These are phyloP conservation scores for Filobasidium floriforme DNA, from an alignment of 768 basidiomycete genomes.

Conservation along the genomic window DNA sequence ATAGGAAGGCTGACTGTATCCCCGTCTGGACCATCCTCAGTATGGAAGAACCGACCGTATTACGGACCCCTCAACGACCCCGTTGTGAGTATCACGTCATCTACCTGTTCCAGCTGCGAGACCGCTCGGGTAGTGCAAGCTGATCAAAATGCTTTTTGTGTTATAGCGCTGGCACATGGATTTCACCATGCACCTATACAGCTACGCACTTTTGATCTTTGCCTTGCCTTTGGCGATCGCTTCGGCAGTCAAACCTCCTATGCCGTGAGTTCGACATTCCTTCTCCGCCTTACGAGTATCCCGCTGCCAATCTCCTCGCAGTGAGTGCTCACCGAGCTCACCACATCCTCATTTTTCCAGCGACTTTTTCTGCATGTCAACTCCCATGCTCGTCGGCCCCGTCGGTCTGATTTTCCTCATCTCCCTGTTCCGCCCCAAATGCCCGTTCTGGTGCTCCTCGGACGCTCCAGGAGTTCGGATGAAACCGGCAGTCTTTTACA, in stretches of 20 bases:
- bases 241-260: slow-evolving; percentile 24
- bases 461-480: slow-evolving; percentile 30
- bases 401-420: slow-evolving; percentile 26
- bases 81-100: not conserved
- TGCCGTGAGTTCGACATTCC: slow-evolving; percentile 7
- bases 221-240: slow-evolving; percentile 31
- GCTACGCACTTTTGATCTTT: slow-evolving; percentile 22
- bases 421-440: slow-evolving; percentile 25
- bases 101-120: not conserved
- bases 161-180: slow-evolving; percentile 26
- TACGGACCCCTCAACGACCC: slow-evolving; percentile 32
- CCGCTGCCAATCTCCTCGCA: no score
- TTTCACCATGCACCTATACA: slow-evolving; percentile 27
- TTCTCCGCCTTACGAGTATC: no score
- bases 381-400: slow-evolving; percentile 28
- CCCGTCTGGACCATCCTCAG: not conserved
- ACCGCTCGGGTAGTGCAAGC: not conserved
- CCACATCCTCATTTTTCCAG: not conserved
- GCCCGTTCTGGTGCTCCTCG: slow-evolving; percentile 26
- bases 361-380: slow-evolving; percentile 22
- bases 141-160: not conserved
- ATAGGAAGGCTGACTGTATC: no score
- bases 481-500: slow-evolving; percentile 32
- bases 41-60: slow-evolving; percentile 24
- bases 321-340: not conserved